phyloP scores from a whole-genome alignment of 176 grass and related monocot species.

The Eragrostis curvula region DNA sequence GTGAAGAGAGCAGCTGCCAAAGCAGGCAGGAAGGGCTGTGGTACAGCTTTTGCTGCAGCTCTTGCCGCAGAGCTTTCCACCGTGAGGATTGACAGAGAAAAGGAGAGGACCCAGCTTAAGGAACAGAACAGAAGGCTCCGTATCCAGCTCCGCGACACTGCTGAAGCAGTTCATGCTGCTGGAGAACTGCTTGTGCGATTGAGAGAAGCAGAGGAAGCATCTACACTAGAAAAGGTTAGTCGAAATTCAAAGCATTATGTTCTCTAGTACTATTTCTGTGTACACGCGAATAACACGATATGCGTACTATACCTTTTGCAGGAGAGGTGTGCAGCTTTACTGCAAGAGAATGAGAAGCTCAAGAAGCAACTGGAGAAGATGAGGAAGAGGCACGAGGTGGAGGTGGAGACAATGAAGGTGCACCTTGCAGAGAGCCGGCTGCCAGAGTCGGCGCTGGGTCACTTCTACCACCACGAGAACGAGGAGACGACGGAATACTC shows the following conservation, averaged over 20 bases:
- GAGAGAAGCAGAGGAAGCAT: constrained; percentile 89
- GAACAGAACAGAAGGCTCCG: constrained; percentile 97
- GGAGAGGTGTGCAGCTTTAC: constrained; percentile 52
- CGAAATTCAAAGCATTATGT: neutral
- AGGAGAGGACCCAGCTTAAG: constrained; percentile 79
- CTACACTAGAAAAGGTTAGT: constrained; percentile 65
- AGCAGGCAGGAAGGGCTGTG: constrained; percentile 85
- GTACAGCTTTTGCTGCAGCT: constrained; percentile 86
- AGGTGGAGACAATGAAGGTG: constrained; percentile 92
- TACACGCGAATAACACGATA: neutral
- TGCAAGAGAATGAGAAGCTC: constrained; percentile 83
- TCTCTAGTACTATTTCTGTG: neutral
- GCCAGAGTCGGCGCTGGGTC: constrained; percentile 78
- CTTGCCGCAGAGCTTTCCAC: constrained; percentile 88
- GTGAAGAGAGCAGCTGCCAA: constrained; percentile 86
- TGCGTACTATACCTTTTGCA: constrained; percentile 37
- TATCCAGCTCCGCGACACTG: constrained; percentile 91
- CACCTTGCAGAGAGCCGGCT: constrained; percentile 90
- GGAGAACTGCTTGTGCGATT: constrained; percentile 90
- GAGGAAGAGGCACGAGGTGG: constrained; percentile 86
- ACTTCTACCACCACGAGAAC: constrained; percentile 53
- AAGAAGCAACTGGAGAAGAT: constrained; percentile 88
- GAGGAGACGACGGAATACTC: constrained; percentile 38
- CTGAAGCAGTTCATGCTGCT: constrained; percentile 95
- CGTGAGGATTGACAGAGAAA: constrained; percentile 89